These are phyloP conservation scores for Cotoneaster glaucophyllus DNA, from an alignment of 306 rosid species.

Conservation along the genomic window DNA sequence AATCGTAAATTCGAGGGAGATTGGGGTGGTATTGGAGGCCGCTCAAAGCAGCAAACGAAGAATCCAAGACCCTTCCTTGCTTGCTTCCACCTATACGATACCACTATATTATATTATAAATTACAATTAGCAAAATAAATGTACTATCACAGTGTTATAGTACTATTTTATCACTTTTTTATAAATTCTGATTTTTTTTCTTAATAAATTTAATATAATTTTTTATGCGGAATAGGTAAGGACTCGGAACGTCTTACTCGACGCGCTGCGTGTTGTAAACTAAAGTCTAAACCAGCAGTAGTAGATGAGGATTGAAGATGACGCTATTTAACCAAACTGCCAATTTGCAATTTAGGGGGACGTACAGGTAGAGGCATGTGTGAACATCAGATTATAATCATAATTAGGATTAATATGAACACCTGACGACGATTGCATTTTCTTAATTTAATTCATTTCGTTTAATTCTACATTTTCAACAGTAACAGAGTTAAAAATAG, in stretches of 20 bases:
- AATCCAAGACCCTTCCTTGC: slow-evolving; percentile 31
- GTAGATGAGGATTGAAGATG: not conserved
- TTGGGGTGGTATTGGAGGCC: slow-evolving; percentile 4
- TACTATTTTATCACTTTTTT: not conserved
- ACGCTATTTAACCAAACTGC: too few species aligned
- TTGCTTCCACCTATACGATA: not conserved
- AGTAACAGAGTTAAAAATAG: too few species aligned
- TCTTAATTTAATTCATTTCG: too few species aligned
- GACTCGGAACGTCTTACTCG: too few species aligned
- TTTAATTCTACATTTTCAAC: too few species aligned
- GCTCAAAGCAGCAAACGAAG: slow-evolving; percentile 14
- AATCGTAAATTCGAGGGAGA: slow-evolving; percentile 30
- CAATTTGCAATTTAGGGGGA: too few species aligned
- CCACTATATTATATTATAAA: not conserved
- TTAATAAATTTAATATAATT: not conserved
- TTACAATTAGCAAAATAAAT: not conserved
- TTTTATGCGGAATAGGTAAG: not conserved
- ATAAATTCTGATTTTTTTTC: not conserved
- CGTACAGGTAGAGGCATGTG: too few species aligned
- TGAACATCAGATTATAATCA: too few species aligned
- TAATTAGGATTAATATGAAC: too few species aligned
- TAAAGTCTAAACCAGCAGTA: too few species aligned
- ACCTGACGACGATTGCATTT: too few species aligned
- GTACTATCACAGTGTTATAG: not conserved
- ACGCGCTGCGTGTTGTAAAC: too few species aligned